phyloP scores from a whole-genome alignment of 495 filamentous ascomycete species.

The Aspergillus bridgeri region DNA sequence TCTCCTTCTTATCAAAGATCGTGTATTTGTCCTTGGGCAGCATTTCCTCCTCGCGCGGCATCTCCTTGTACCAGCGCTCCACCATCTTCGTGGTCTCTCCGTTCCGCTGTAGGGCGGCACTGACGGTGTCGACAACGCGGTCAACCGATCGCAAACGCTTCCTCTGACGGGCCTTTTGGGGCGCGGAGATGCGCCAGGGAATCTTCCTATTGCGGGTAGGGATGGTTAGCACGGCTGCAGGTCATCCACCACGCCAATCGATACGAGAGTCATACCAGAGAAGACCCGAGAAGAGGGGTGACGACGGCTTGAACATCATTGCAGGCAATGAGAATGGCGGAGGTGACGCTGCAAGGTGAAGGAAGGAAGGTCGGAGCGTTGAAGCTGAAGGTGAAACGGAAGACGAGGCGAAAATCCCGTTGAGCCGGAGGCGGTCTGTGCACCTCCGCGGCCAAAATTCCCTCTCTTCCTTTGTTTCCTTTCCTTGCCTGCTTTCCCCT shows the following conservation, averaged over 20 bases:
- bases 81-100: constrained; percentile 67
- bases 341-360: neutral
- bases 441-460: neutral
- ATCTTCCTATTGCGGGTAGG: constrained; percentile 70
- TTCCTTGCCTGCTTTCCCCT: neutral
- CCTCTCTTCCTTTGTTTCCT: neutral
- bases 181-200: constrained; percentile 88
- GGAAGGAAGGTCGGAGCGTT: neutral
- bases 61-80: constrained; percentile 86
- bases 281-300: constrained; percentile 72
- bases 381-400: too few species aligned
- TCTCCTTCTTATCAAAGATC: constrained; percentile 94
- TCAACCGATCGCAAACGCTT: constrained; percentile 84
- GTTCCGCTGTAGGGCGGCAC: constrained; percentile 68
- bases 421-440: neutral
- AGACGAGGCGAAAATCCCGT: constrained; percentile 24
- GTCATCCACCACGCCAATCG: neutral
- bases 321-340: neutral
- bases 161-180: constrained; percentile 87
- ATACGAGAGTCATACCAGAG: constrained; percentile 60
- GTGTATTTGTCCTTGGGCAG: constrained; percentile 95
- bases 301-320: constrained; percentile 68
- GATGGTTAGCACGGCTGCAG: constrained; percentile 10
- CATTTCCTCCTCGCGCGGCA: constrained; percentile 97
- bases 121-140: constrained; percentile 70